Evolutionary conservation across 306 rosid species (phyloP), one percentile per base, ranked within the genome.

Genomic region (Begonia fuchsioides): DNA sequence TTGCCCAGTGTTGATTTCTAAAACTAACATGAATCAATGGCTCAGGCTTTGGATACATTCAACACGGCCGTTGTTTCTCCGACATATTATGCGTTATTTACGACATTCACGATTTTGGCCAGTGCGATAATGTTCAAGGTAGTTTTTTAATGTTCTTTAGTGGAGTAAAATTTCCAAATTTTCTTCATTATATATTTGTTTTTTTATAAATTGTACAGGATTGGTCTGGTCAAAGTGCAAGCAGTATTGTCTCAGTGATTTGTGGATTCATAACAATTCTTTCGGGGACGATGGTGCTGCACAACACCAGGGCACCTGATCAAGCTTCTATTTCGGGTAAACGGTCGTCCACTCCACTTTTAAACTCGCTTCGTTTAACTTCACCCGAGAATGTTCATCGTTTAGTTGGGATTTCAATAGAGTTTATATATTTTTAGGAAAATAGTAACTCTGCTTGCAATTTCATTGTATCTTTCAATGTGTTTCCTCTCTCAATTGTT

Each of bases 61-160:
- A 82, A 84, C 65, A 76, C 97, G 9, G 68, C 97, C 17, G 68
- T 84, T 57, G 94, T 90, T 66, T 84, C 95, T 35, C 93, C 95
- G 1, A 83, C 81, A 43, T 76, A 88, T 76, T 83, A 79, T 57
- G 92, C 94, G 64, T 56, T 84, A 79, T 90, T 84, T 78, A 90
- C 94, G 47, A 49, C 92, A 43, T 77, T 81, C 70, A 90, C 95
- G 58, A 84, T 90, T 59, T 69, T 84, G 15, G 97, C 95, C 59
- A 81, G 93, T 47, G 82, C 73, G 45, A 81, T 90, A 57, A 90
- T 90, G 97, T 90, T 84, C 35, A 90, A 84, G 97, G 95, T 78
- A 63, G 51, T 17, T 63, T 6, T 32, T 44, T 10, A 49, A 11
- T n/a, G 13, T 35, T 26, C 51, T 39, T 11, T 35, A 26, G 13